A percentile compares a stretch with the other conserved stretches of the same genome.
phyloP scores from a whole-genome alignment of 345 rosid genomes.

The Heritiera littoralis region DNA sequence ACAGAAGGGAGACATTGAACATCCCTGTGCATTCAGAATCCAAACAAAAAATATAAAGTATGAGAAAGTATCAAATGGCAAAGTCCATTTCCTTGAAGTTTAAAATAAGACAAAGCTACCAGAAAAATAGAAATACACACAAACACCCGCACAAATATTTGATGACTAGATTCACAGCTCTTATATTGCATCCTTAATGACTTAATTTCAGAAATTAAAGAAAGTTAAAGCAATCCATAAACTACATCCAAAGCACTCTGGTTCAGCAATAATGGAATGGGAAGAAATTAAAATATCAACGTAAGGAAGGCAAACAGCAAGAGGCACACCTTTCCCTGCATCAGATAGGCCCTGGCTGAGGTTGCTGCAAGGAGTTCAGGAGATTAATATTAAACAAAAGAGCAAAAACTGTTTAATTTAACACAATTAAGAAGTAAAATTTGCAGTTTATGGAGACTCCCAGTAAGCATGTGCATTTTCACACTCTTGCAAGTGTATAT shows the following conservation, averaged over 20 bases:
- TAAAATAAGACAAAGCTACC: background rate
- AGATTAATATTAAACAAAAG: background rate
- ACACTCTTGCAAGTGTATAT: slow-evolving; percentile 1
- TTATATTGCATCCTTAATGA: background rate
- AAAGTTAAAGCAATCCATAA: background rate
- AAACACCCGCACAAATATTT: background rate
- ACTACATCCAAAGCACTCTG: background rate
- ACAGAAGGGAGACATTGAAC: background rate
- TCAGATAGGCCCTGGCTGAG: slow-evolving; percentile 44
- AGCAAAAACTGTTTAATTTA: background rate
- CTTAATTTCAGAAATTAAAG: slow-evolving; percentile 3
- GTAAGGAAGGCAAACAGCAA: slow-evolving; percentile 13
- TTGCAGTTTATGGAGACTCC: slow-evolving; percentile 2
- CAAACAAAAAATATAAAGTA: background rate
- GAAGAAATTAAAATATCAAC: background rate
- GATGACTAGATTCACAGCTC: slow-evolving; percentile 2
- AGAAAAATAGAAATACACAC: background rate
- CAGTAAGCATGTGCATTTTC: background rate
- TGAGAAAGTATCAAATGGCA: background rate
- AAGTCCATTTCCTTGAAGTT: background rate
- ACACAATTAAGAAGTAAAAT: background rate
- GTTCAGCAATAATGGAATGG: background rate
- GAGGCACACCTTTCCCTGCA: slow-evolving; percentile 46
- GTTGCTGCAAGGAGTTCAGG: slow-evolving; percentile 44
- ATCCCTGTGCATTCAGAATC: background rate